Conservation (phyloP, 2,329 filamentous ascomycete genomes). For the Sphaerulina vaccinii region DNA sequence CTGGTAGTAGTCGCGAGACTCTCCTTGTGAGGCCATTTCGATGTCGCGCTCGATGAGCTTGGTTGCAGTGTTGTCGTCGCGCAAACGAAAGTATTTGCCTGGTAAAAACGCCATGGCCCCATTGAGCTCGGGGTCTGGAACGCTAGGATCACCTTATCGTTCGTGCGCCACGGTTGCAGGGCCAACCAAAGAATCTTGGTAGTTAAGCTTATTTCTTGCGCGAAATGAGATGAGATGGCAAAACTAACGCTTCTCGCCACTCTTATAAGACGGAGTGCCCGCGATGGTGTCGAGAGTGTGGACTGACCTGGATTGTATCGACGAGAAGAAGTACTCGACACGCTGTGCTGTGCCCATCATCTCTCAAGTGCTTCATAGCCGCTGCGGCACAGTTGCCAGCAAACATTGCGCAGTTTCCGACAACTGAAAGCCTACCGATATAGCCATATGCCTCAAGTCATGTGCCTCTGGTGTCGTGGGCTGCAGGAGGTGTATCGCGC, state of each 20-base stretch:
- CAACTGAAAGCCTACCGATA: background rate
- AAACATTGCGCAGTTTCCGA: background rate
- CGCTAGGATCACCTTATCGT: background rate
- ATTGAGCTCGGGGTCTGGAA: background rate
- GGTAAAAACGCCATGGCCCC: background rate
- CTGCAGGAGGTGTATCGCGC: too few relatives aligned
- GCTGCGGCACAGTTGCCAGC: constrained; percentile 4
- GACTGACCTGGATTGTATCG: background rate
- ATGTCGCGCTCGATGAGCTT: background rate
- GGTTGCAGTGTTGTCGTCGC: background rate
- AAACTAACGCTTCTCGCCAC: too few relatives aligned
- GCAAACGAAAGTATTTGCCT: background rate
- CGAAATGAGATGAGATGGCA: background rate
- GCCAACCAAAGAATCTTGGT: background rate
- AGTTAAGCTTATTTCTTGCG: background rate
- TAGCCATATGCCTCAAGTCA: too few relatives aligned
- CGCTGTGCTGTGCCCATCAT: background rate
- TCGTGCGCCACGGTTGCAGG: background rate
- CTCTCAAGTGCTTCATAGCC: background rate
- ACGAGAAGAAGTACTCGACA: background rate
- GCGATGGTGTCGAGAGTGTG: too few relatives aligned
- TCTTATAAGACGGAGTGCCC: too few relatives aligned
- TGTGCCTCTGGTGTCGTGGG: too few relatives aligned
- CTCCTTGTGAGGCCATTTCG: constrained; percentile 14
- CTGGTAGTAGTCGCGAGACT: constrained; percentile 17